Evolutionary conservation across 352 stramenopile species (phyloP).

Genomic region (Phytophthora litchii): DNA sequence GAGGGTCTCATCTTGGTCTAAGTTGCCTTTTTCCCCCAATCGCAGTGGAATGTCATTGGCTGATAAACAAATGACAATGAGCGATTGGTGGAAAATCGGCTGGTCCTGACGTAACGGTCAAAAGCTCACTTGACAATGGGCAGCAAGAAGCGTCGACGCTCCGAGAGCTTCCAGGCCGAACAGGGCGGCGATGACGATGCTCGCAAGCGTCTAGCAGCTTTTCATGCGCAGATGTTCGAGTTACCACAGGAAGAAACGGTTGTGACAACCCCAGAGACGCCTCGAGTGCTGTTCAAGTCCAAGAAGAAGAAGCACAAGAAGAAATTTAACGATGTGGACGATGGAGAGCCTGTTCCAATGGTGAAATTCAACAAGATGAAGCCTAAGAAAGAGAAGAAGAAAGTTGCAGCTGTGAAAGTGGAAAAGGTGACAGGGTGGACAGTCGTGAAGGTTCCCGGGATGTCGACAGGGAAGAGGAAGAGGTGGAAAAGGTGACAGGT

Average conservation of each 20-base stretch:
- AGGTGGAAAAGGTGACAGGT: constrained; percentile 15
- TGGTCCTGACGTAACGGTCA: constrained; percentile 20
- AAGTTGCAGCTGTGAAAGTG: constrained; percentile 11
- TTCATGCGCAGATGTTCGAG: constrained; percentile 69
- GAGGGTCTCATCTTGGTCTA: constrained; percentile 15
- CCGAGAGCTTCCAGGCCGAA: constrained; percentile 34
- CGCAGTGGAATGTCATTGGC: neutral
- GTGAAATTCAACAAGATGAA: constrained; percentile 39
- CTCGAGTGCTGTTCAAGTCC: constrained; percentile 51
- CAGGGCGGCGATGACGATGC: constrained; percentile 34
- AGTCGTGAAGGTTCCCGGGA: constrained; percentile 16
- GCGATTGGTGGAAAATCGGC: constrained; percentile 35
- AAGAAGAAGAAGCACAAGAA: constrained; percentile 39
- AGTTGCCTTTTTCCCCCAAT: constrained; percentile 1
- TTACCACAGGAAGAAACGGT: constrained; percentile 22
- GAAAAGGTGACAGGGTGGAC: constrained; percentile 15
- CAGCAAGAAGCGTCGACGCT: constrained; percentile 46
- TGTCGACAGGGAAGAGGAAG: constrained; percentile 1
- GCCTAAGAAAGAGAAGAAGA: constrained; percentile 34
- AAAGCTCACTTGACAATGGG: constrained; percentile 24
- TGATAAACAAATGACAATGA: neutral
- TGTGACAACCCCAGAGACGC: constrained; percentile 11
- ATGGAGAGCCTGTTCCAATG: constrained; percentile 39
- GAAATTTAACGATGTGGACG: constrained; percentile 17
- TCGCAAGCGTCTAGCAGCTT: constrained; percentile 48